Percentiles rank a stretch among this genome's conserved stretches.
These are phyloP conservation scores for Conticribra weissflogii DNA, from an alignment of 108 stramenopile species.

Conservation along the genomic window DNA sequence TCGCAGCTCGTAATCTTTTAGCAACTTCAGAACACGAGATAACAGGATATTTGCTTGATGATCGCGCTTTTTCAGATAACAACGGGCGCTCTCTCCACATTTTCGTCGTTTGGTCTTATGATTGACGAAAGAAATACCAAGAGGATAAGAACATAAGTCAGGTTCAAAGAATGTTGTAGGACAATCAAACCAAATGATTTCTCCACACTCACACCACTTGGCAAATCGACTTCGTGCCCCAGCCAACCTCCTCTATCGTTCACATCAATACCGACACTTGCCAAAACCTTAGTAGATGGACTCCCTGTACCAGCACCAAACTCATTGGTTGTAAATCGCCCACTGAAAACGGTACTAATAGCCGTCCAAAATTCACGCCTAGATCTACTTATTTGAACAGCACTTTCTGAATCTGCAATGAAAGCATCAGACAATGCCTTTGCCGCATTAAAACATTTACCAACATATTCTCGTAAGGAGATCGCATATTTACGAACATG, in stretches of 20 bases:
- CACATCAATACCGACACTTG: slow-evolving; percentile 49
- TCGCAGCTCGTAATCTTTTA: slow-evolving; percentile 69
- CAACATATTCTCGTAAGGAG: slow-evolving; percentile 67
- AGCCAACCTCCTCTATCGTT: slow-evolving; percentile 62
- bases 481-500: slow-evolving; percentile 78
- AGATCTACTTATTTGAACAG: slow-evolving; percentile 31
- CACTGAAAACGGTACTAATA: slow-evolving; percentile 54
- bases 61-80: slow-evolving; percentile 47
- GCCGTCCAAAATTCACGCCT: slow-evolving; percentile 56
- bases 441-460: slow-evolving; percentile 67
- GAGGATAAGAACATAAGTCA: too few relatives aligned
- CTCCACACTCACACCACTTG: neutral
- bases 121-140: too few relatives aligned
- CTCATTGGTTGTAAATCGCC: slow-evolving; percentile 30
- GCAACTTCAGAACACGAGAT: slow-evolving; percentile 49
- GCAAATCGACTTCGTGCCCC: slow-evolving; percentile 17
- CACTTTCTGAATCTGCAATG: slow-evolving; percentile 18
- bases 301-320: slow-evolving; percentile 7
- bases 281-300: slow-evolving; percentile 44
- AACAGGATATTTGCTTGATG: slow-evolving; percentile 45
- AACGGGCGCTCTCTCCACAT: slow-evolving; percentile 41
- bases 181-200: too few relatives aligned
- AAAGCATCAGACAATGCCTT: slow-evolving; percentile 45
- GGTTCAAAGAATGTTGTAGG: too few relatives aligned
- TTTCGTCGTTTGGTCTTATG: slow-evolving; percentile 34